These are phyloP conservation scores for Phaffomyces opuntiae DNA, from an alignment of 805 yeast genomes.

Conservation along the genomic window DNA sequence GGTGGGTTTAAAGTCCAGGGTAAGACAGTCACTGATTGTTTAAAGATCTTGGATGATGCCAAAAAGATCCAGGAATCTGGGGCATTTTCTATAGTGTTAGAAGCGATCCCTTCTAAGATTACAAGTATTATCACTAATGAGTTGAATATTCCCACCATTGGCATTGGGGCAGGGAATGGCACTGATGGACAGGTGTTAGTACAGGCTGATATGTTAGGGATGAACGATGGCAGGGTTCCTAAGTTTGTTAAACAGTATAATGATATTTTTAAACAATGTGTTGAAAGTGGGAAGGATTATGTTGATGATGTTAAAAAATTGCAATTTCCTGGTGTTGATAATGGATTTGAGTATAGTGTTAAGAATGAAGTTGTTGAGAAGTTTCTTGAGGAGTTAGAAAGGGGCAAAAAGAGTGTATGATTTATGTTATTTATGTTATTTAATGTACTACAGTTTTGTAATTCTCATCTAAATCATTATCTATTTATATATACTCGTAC, in stretches of 20 bases:
- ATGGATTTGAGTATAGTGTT: conserved; percentile 57
- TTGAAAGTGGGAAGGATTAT: conserved; percentile 47
- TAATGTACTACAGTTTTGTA: no score
- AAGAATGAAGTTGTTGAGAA: conserved; percentile 52
- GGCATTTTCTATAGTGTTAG: conserved; percentile 66
- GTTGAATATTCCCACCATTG: conserved; percentile 74
- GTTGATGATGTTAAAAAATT: conserved; percentile 47
- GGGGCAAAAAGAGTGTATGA: not conserved
- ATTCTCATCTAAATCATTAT: no score
- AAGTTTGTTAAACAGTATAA: conserved; percentile 74
- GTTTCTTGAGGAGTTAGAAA: conserved; percentile 27
- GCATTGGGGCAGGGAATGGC: conserved; percentile 87
- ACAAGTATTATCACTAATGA: conserved; percentile 57
- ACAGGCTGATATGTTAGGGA: conserved; percentile 75
- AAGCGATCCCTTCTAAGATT: conserved; percentile 76
- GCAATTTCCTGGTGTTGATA: conserved; percentile 52
- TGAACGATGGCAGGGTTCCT: conserved; percentile 48
- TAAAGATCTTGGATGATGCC: conserved; percentile 59
- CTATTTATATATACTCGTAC: not conserved
- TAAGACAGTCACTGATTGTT: conserved; percentile 44
- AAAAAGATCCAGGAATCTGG: conserved; percentile 67
- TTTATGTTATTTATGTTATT: no score
- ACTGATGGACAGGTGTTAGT: conserved; percentile 91
- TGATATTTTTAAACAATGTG: conserved; percentile 41
- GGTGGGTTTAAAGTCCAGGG: conserved; percentile 94